These are phyloP conservation scores for Penstemon eatonii DNA, from an alignment of 257 asterid genomes.

Conservation along the genomic window DNA sequence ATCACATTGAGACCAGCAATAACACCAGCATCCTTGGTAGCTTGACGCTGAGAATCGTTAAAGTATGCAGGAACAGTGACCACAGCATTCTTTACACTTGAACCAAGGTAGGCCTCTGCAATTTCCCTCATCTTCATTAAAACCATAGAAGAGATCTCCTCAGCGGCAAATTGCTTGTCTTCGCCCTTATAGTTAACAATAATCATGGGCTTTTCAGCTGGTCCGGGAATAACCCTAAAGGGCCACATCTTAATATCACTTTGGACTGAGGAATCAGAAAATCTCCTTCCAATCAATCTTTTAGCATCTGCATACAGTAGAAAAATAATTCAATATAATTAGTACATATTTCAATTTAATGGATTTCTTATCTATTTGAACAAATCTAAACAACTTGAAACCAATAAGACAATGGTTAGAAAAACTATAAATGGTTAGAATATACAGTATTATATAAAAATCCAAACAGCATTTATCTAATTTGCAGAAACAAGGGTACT, in stretches of 20 bases:
- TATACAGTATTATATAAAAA: too few relatives aligned
- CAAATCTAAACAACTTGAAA: too few relatives aligned
- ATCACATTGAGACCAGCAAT: conserved; percentile 55
- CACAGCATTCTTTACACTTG: conserved; percentile 46
- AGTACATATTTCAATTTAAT: too few relatives aligned
- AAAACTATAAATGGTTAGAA: too few relatives aligned
- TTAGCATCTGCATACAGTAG: conserved; percentile 39
- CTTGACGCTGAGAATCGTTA: conserved; percentile 56
- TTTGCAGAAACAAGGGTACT: too few relatives aligned
- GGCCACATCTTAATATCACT: conserved; percentile 61
- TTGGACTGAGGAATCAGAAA: conserved; percentile 49
- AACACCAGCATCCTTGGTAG: conserved; percentile 58
- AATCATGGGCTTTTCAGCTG: conserved; percentile 56
- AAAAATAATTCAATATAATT: too few relatives aligned
- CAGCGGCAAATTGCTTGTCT: conserved; percentile 59
- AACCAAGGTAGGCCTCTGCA: conserved; percentile 54
- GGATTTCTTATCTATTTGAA: too few relatives aligned
- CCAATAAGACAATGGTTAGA: too few relatives aligned
- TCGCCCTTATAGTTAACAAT: conserved; percentile 51
- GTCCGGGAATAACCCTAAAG: conserved; percentile 43
- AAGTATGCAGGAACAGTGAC: conserved; percentile 61
- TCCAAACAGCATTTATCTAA: too few relatives aligned
- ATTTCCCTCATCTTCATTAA: conserved; percentile 56
- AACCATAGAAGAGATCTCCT: conserved; percentile 59
- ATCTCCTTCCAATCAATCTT: conserved; percentile 56